phyloP scores from a whole-genome alignment of 1,284 basidiomycete species.

The Austroboletus novae-zelandiae region DNA sequence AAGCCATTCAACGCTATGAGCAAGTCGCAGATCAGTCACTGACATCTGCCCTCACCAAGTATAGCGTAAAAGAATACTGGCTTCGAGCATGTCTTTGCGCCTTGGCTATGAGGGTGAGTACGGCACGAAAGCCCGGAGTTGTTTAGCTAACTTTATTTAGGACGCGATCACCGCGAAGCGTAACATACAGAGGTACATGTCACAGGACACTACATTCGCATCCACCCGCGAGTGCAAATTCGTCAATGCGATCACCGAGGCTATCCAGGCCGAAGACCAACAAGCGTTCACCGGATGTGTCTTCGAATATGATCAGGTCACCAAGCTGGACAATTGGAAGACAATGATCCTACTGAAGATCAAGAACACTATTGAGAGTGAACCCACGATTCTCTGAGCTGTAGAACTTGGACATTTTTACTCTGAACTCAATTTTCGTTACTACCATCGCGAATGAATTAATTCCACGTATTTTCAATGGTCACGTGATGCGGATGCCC shows the following conservation, averaged over 20 bases:
- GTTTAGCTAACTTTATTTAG: slow-evolving; percentile 40
- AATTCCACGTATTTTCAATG: slow-evolving; percentile 14
- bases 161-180: slow-evolving; percentile 84
- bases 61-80: slow-evolving; percentile 99
- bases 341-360: slow-evolving; percentile 85
- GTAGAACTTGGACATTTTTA: not conserved
- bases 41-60: slow-evolving; percentile 87
- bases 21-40: slow-evolving; percentile 89
- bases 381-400: slow-evolving; percentile 41
- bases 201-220: slow-evolving; percentile 78
- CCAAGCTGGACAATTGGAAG: slow-evolving; percentile 94
- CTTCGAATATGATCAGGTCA: slow-evolving; percentile 84
- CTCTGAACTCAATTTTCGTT: not conserved
- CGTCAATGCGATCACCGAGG: slow-evolving; percentile 70
- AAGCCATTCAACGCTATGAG: slow-evolving; percentile 87
- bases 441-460: slow-evolving; percentile 2
- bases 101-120: slow-evolving; percentile 80
- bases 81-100: slow-evolving; percentile 86
- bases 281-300: slow-evolving; percentile 80
- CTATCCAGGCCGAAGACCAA: slow-evolving; percentile 76
- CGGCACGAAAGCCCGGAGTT: slow-evolving; percentile 1
- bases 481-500: slow-evolving; percentile 9
- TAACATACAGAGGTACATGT: slow-evolving; percentile 72
- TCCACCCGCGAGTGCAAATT: slow-evolving; percentile 92
- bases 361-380: slow-evolving; percentile 75